Evolutionary conservation across 306 rosid species (phyloP).

Genomic region (Citrullus amarus): DNA sequence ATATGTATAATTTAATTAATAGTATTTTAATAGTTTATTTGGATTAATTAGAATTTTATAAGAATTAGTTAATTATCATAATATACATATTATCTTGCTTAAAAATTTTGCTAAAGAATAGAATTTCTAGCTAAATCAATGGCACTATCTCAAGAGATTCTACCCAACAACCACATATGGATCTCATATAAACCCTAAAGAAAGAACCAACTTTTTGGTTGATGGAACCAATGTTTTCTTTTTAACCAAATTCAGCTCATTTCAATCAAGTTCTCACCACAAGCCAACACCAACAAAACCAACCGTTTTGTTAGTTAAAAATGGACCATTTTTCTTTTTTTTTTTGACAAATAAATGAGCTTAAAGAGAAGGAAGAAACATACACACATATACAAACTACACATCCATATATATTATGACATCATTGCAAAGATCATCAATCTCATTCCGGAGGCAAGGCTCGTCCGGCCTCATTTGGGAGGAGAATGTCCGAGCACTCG

Average conservation of each 20-base stretch:
- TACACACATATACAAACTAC: background rate
- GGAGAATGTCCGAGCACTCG: slow-evolving; percentile 13
- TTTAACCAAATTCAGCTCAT: background rate
- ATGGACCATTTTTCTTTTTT: background rate
- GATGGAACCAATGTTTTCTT: background rate
- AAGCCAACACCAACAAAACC: background rate
- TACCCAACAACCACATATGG: background rate
- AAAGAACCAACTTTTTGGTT: background rate
- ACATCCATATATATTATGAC: slow-evolving; percentile 13
- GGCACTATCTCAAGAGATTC: background rate
- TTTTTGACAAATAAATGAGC: background rate
- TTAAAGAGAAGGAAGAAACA: background rate
- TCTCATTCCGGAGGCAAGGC: slow-evolving; percentile 66
- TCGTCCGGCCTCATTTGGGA: slow-evolving; percentile 76
- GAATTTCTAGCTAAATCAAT: background rate
- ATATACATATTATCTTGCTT: no score
- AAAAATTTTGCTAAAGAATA: no score
- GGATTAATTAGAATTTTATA: no score
- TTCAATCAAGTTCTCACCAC: background rate
- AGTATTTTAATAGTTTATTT: no score
- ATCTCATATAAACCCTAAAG: background rate
- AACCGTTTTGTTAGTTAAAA: background rate
- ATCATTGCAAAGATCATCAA: slow-evolving; percentile 48
- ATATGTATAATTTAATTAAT: no score
- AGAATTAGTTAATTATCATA: no score